These are phyloP conservation scores for Xylariales sp. DNA, from an alignment of 2,329 filamentous ascomycete genomes.

Conservation along the genomic window DNA sequence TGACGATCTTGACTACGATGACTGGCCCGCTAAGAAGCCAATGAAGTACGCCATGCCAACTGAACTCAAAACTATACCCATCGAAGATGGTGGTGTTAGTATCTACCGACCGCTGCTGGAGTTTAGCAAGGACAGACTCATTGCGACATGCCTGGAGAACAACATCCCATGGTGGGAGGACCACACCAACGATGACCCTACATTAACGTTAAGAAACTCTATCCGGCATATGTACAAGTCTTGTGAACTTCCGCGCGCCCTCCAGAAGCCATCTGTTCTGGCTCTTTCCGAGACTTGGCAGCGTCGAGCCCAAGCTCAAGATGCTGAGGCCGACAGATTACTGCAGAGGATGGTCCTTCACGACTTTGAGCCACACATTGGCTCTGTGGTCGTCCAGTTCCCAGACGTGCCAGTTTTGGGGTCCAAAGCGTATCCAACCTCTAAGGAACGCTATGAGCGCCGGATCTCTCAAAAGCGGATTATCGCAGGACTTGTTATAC, in stretches of 20 bases:
- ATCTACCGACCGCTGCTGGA: slow-evolving; percentile 65
- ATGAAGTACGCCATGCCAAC: slow-evolving; percentile 6
- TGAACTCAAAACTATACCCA: slow-evolving; percentile 20
- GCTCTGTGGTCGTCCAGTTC: slow-evolving; percentile 42
- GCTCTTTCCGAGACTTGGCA: slow-evolving; percentile 51
- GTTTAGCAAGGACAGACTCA: slow-evolving; percentile 69
- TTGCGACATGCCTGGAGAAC: slow-evolving; percentile 67
- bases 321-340: slow-evolving; percentile 49
- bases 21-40: background rate
- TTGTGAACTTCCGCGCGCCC: slow-evolving; percentile 60
- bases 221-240: slow-evolving; percentile 61
- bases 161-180: slow-evolving; percentile 77
- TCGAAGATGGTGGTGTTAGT: slow-evolving; percentile 63
- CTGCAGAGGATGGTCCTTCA: slow-evolving; percentile 44
- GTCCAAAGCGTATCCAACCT: slow-evolving; percentile 15
- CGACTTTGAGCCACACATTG: slow-evolving; percentile 42
- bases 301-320: slow-evolving; percentile 36
- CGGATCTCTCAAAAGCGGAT: slow-evolving; percentile 33
- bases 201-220: slow-evolving; percentile 75
- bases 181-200: slow-evolving; percentile 71
- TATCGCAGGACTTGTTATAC: slow-evolving; percentile 42
- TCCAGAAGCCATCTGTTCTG: slow-evolving; percentile 62
- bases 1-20: background rate
- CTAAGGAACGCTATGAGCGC: slow-evolving; percentile 16
- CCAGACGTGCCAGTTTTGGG: slow-evolving; percentile 28